These are phyloP conservation scores for Earliella scabrosa DNA, from an alignment of 1,284 basidiomycete genomes.

Conservation along the genomic window DNA sequence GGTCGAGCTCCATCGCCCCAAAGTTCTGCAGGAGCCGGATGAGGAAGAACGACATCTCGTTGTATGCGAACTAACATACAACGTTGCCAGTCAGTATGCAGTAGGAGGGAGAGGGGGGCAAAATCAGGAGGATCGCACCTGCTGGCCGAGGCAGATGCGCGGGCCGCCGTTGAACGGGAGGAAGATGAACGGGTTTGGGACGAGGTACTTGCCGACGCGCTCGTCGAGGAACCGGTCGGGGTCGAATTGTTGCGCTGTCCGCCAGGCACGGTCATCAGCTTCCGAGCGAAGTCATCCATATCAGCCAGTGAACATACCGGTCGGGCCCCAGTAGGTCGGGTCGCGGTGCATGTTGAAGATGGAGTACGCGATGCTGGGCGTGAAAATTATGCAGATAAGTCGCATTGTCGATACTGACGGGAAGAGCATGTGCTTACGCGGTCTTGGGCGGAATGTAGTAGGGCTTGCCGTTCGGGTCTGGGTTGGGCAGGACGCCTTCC, in stretches of 20 bases:
- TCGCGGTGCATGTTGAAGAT: constrained; percentile 67
- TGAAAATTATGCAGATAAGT: too few species aligned
- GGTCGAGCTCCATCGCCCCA: constrained; percentile 44
- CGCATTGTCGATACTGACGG: neutral
- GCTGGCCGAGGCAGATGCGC: constrained; percentile 52
- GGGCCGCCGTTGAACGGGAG: constrained; percentile 55
- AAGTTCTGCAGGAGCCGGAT: constrained; percentile 52
- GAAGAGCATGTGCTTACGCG: constrained; percentile 9
- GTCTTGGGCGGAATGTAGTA: constrained; percentile 32
- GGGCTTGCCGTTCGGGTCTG: constrained; percentile 28
- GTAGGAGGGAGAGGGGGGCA: neutral
- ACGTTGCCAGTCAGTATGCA: neutral
- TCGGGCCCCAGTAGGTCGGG: constrained; percentile 66
- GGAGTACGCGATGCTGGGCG: constrained; percentile 53
- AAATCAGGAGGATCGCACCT: constrained; percentile 30
- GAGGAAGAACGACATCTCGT: constrained; percentile 47
- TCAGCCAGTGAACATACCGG: constrained; percentile 43
- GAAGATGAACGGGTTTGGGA: constrained; percentile 50
- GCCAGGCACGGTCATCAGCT: neutral
- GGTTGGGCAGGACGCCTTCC: constrained; percentile 29
- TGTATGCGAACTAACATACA: constrained; percentile 43
- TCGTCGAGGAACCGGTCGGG: constrained; percentile 49
- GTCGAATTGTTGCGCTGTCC: constrained; percentile 46
- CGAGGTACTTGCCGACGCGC: constrained; percentile 40
- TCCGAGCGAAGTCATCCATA: too few species aligned